Evolutionary conservation across 2,329 filamentous ascomycete genomes (phyloP), one percentile per base, ranked within the genome.

Genomic region (Penicillium sp.): DNA sequence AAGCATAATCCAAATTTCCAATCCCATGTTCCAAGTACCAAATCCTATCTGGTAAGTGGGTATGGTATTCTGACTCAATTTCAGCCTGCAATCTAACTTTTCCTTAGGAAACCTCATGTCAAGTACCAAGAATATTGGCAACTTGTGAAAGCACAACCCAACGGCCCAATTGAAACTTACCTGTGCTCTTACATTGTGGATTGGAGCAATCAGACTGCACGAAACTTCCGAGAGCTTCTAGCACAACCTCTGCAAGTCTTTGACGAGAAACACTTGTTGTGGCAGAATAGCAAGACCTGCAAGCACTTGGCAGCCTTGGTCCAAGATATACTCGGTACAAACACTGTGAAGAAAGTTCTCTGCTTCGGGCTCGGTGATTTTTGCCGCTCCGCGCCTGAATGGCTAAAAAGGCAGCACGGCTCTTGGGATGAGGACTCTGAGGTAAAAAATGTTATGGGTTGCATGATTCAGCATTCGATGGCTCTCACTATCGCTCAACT

Each of bases 41-140:
- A 59, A 64, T 61, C 60, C 61, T 58, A 62, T 64, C 53, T 63
- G 58, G 61, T 62, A 62, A 14, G 58, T 59, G 52, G 55, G 24
- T 52, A 57, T 61, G 9, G 53, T 53, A 51, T 55, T 56, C 60
- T 50, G 47, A 53, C 44, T 32, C 6, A 53, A 46, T 52, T 47
- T 50, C 40, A 57, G 47, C 43, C n/a, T 54, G 4, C 5, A 52
- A 54, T 58, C 56, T 64, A 59, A 62, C 6, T 48, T 52, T 48
- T 43, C 35, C 45, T 50, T 59, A 62, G 60, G 60, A 62, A 61
- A 57, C 60, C 58, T 11, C 8, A 60, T 53, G 20, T 62, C 39
- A 62, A 62, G 22, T 63, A 61, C 57, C 55, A 61, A 62, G 58
- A 59, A 53, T 62, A 62, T 59, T 64, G 53, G 61, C 43, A 53